phyloP scores from a whole-genome alignment of 306 rosid species.

The Datisca glomerata region DNA sequence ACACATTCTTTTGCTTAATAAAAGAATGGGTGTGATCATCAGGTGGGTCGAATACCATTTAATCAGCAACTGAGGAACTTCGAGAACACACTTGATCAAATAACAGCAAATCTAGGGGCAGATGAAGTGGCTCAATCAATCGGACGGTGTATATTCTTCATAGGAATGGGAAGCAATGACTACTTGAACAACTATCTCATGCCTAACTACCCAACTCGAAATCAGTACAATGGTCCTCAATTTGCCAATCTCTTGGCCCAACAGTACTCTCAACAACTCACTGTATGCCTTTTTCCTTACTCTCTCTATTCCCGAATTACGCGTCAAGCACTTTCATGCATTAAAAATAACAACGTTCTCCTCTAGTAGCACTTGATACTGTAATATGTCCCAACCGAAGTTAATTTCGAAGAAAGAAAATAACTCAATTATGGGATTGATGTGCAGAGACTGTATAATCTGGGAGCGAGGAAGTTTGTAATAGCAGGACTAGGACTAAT shows the following conservation, averaged over 20 bases:
- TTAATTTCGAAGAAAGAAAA: neutral
- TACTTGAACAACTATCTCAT: conserved; percentile 87
- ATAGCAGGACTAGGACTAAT: conserved; percentile 54
- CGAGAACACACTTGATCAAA: conserved; percentile 55
- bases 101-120: conserved; percentile 43
- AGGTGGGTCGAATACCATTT: conserved; percentile 83
- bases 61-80: conserved; percentile 64
- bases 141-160: conserved; percentile 51
- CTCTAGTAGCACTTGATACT: too few relatives aligned
- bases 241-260: conserved; percentile 60
- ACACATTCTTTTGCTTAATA: neutral
- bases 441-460: conserved; percentile 61
- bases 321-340: too few relatives aligned
- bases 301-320: neutral
- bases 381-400: too few relatives aligned
- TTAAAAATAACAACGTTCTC: too few relatives aligned
- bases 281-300: conserved; percentile 24
- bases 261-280: conserved; percentile 52
- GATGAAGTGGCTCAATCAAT: conserved; percentile 30
- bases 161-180: conserved; percentile 97
- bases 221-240: conserved; percentile 54
- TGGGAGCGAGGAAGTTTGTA: conserved; percentile 78
- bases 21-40: neutral
- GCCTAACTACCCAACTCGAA: conserved; percentile 72
- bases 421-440: neutral